Evolutionary conservation across 108 stramenopile genomes (phyloP).

Genomic region (Bacterosira constricta): DNA sequence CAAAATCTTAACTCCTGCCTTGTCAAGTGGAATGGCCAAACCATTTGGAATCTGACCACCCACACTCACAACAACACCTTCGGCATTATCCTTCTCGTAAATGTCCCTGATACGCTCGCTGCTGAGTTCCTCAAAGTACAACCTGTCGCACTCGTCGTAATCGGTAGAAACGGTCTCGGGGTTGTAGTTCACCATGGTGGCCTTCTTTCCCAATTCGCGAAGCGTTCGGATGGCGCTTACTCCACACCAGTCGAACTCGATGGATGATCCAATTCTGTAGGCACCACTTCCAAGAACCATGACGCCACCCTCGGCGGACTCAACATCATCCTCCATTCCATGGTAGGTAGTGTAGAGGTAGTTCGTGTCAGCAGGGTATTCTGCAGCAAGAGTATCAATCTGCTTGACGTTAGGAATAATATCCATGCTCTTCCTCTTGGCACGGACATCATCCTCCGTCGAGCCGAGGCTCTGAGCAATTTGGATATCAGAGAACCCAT

Average conservation of each 20-base stretch:
- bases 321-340: conserved; percentile 92
- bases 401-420: conserved; percentile 94
- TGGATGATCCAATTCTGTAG: conserved; percentile 97
- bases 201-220: conserved; percentile 86
- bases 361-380: conserved; percentile 98
- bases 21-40: conserved; percentile 90
- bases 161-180: conserved; percentile 99
- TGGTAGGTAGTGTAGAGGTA: conserved; percentile 98
- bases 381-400: conserved; percentile 99
- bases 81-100: conserved; percentile 87
- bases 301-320: conserved; percentile 80
- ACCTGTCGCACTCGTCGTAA: conserved; percentile 98
- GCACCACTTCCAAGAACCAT: conserved; percentile 97
- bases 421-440: conserved; percentile 63
- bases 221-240: conserved; percentile 95
- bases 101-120: conserved; percentile 95
- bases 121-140: conserved; percentile 98
- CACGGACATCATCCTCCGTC: conserved; percentile 79
- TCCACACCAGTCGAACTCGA: conserved; percentile 99
- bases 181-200: conserved; percentile 98
- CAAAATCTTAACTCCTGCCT: conserved; percentile 92
- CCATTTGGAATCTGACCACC: conserved; percentile 98
- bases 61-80: conserved; percentile 92
- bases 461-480: conserved; percentile 66
- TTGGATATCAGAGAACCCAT: conserved; percentile 94